A percentile compares a stretch with the other conserved stretches of the same genome.
Evolutionary conservation across 345 rosid genomes (phyloP).

Genomic region (Laguncularia racemosa): DNA sequence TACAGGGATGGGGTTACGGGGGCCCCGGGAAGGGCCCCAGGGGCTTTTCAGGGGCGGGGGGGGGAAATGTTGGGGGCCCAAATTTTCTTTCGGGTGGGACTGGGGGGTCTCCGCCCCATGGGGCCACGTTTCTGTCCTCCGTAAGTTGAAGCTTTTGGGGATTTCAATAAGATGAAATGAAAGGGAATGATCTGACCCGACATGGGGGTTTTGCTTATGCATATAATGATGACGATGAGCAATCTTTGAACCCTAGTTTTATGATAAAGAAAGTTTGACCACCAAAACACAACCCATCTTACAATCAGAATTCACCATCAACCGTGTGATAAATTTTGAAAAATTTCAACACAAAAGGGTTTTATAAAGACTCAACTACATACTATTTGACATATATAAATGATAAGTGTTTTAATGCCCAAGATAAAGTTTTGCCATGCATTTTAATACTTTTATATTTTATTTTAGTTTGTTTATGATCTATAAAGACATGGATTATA

Average conservation of each 20-base stretch:
- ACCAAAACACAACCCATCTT: background rate
- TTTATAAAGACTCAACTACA: too few species aligned
- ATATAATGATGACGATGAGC: slow-evolving; percentile 12
- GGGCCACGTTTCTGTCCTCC: slow-evolving; percentile 14
- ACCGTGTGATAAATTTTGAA: slow-evolving; percentile 5
- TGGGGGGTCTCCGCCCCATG: slow-evolving; percentile 16
- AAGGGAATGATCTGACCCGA: slow-evolving; percentile 13
- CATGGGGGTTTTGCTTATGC: slow-evolving; percentile 19
- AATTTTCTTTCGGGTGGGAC: slow-evolving; percentile 8
- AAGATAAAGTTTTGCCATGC: too few species aligned
- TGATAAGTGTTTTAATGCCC: too few species aligned
- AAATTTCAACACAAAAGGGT: too few species aligned
- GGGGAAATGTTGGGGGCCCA: slow-evolving; percentile 13
- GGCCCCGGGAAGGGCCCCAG: slow-evolving; percentile 8
- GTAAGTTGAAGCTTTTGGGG: slow-evolving; percentile 12
- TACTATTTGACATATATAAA: too few species aligned
- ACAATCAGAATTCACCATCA: slow-evolving; percentile 5
- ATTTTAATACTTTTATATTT: too few species aligned
- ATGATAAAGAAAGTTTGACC: slow-evolving; percentile 13
- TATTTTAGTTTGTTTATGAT: too few species aligned
- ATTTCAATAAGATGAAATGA: slow-evolving; percentile 16
- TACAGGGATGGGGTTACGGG: slow-evolving; percentile 33
- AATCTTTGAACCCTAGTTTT: slow-evolving; percentile 1
- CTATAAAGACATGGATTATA: too few species aligned
- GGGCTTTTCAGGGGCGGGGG: slow-evolving; percentile 19